Base-by-base conservation (phyloP, 805 yeast genomes). In the Barnettozyma californica region DNA sequence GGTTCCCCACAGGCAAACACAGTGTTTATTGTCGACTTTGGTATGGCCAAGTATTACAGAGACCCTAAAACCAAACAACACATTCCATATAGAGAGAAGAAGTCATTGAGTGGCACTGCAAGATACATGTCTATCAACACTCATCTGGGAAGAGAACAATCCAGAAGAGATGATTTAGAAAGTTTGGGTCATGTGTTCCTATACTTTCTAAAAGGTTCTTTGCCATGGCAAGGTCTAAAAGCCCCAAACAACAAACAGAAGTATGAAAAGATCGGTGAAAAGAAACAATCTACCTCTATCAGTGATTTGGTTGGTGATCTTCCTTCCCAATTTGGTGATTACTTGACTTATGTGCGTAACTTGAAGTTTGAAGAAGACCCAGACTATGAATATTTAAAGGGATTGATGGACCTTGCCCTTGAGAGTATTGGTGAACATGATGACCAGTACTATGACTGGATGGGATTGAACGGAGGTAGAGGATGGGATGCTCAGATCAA, bases 171-270 rank as follows among this genome's bases (percentile, higher is more conserved):
- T 64, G 99, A 94, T 69, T 77, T 94, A 63, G 99, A 94, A 71
- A 88, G 96, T 48, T 75, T 94, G 63, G 99, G 97, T 31, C 97
- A 94, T 67, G 99, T 94, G 9, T 89, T 94, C 63, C 87, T 94
- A 74, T 94, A 94, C 69, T 94, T 94, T 68, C 69, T 92, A 56
- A 80, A 95, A 59, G 99, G 99, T 41, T 87, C 88, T 50, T 74
- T 94, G 62, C 99, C 99, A 53, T 94, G 99, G 99, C 99, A 94
- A 73, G 99, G 99, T 23, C 76, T 94, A 57, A 92, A 94, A 68
- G 99, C 99, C 7, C 97, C 97, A 56, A 91, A 96, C 37, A 94
- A 94, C 74, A 92, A 94, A 70, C 97, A 89, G 61, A 94, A 94
- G 70, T 94, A 94, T 68, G 98, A 94, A 67, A 91, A 90, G 66